Conservation (phyloP, 371 early-diverging fungal genomes). For the Mucor ambiguus region DNA sequence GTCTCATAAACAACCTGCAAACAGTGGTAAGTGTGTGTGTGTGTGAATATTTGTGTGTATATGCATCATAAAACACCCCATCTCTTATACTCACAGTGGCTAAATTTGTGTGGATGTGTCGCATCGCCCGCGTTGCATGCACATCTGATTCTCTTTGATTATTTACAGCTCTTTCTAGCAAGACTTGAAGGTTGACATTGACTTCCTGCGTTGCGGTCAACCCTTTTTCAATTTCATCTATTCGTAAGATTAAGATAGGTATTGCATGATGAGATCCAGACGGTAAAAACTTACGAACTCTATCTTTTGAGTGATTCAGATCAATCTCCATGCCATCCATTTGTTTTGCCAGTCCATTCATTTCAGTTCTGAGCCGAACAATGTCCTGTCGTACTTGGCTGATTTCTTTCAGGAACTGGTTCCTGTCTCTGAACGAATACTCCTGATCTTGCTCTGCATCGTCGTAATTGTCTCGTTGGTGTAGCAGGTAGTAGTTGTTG, state of each 20-base stretch:
- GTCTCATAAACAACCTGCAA: constrained; percentile 42
- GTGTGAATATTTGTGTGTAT: not conserved
- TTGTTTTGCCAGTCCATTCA: constrained; percentile 54
- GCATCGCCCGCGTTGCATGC: constrained; percentile 40
- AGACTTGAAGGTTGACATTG: constrained; percentile 63
- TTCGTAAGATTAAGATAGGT: not conserved
- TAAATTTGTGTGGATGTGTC: constrained; percentile 58
- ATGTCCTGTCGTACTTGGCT: constrained; percentile 46
- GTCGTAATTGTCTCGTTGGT: not conserved
- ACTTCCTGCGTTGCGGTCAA: constrained; percentile 62
- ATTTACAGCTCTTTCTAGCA: constrained; percentile 58
- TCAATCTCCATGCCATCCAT: constrained; percentile 58
- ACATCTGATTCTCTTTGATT: constrained; percentile 61
- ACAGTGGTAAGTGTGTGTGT: no score
- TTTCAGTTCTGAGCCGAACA: constrained; percentile 48
- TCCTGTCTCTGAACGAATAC: constrained; percentile 6
- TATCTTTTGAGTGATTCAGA: constrained; percentile 32
- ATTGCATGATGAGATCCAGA: not conserved
- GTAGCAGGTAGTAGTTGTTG: not conserved
- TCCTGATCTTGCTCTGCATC: not conserved
- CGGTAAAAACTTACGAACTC: constrained; percentile 26
- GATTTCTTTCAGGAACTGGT: constrained; percentile 24
- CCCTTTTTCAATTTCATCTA: constrained; percentile 51
- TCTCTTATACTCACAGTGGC: constrained; percentile 40
- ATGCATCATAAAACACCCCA: not conserved